Conservation (phyloP, 257 asterid species). For the Capsicum pubescens region DNA sequence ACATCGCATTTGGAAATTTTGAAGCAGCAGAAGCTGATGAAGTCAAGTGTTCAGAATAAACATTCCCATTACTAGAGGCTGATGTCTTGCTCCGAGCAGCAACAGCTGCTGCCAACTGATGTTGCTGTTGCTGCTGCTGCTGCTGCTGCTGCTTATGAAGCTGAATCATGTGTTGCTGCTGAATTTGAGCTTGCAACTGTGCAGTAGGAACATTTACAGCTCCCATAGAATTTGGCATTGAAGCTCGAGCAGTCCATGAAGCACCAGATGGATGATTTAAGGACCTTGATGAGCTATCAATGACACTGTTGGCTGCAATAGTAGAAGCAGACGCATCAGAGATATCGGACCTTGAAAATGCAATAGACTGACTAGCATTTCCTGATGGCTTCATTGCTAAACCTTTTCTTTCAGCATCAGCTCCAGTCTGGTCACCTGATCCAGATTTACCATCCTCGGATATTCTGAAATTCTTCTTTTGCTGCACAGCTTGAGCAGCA, state of each 20-base stretch:
- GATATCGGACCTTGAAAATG: constrained; percentile 67
- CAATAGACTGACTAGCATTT: constrained; percentile 69
- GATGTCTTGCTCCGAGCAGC: constrained; percentile 57
- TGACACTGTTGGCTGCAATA: constrained; percentile 47
- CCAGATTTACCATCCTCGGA: constrained; percentile 68
- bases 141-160: constrained; percentile 54
- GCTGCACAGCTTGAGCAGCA: constrained; percentile 60
- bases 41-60: constrained; percentile 67
- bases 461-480: constrained; percentile 60
- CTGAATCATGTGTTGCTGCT: constrained; percentile 51
- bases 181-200: constrained; percentile 63
- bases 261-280: constrained; percentile 47
- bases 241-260: constrained; percentile 53
- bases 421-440: constrained; percentile 48
- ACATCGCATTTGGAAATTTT: constrained; percentile 54
- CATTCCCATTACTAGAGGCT: constrained; percentile 50
- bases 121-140: constrained; percentile 52
- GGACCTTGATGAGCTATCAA: constrained; percentile 63
- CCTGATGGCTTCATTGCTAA: constrained; percentile 48
- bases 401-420: constrained; percentile 71
- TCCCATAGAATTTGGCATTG: constrained; percentile 43
- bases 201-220: constrained; percentile 50
- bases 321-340: constrained; percentile 52
- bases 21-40: constrained; percentile 52
- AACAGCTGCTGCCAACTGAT: constrained; percentile 42